Evolutionary conservation across 345 rosid species (phyloP).

Genomic region (Eucalyptus erythrocorys): DNA sequence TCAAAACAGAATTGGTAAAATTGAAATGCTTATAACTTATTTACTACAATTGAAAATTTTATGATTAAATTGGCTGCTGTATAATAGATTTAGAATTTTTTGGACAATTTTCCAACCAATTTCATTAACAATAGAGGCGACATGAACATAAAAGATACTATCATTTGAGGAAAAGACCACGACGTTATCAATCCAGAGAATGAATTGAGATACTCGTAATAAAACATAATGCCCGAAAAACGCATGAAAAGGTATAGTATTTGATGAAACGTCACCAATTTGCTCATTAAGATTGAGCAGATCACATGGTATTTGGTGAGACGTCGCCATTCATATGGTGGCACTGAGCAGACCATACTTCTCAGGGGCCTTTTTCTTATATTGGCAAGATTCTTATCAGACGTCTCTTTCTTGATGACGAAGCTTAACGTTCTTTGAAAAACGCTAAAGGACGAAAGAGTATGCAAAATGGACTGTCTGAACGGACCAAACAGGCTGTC

Average conservation of each 20-base stretch:
- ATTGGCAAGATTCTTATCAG: not conserved
- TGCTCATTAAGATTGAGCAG: not conserved
- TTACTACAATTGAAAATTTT: not conserved
- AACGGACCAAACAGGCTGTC: no score
- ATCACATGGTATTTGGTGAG: not conserved
- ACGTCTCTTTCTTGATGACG: not conserved
- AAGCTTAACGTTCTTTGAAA: not conserved
- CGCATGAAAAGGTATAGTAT: not conserved
- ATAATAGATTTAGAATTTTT: accelerated
- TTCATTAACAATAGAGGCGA: not conserved
- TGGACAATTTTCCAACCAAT: accelerated
- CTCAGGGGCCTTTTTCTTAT: not conserved
- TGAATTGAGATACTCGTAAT: not conserved
- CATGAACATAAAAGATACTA: not conserved
- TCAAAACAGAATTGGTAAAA: no score
- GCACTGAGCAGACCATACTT: not conserved
- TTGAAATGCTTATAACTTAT: accelerated
- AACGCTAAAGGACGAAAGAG: not conserved
- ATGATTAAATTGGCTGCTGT: accelerated
- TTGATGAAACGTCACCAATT: not conserved
- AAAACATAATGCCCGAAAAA: not conserved
- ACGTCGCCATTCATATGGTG: not conserved
- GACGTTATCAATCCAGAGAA: not conserved
- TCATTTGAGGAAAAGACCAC: not conserved
- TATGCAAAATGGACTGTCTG: no score